Evolutionary conservation across 2,329 filamentous ascomycete species (phyloP).

Genomic region (Botrytis cinerea): DNA sequence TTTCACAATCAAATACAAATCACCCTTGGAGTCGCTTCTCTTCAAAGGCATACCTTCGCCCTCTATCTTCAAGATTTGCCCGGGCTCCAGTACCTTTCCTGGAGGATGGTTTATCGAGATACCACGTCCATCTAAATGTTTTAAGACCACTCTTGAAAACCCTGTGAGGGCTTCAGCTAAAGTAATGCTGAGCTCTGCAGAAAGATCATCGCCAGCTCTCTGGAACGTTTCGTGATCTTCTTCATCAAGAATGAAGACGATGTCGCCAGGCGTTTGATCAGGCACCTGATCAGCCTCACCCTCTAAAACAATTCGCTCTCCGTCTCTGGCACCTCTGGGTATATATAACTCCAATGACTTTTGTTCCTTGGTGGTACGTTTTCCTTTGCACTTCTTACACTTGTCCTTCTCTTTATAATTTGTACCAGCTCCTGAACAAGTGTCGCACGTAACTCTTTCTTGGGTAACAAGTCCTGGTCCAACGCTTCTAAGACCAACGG

Average conservation of each 20-base stretch:
- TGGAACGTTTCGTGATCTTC: slow-evolving; percentile 79
- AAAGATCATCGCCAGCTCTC: slow-evolving; percentile 80
- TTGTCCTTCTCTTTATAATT: slow-evolving; percentile 95
- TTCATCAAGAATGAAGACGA: slow-evolving; percentile 86
- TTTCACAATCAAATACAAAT: slow-evolving; percentile 83
- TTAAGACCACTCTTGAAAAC: slow-evolving; percentile 87
- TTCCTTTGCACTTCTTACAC: slow-evolving; percentile 98
- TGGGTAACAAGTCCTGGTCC: slow-evolving; percentile 85
- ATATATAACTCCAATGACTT: slow-evolving; percentile 98
- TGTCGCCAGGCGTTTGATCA: slow-evolving; percentile 86
- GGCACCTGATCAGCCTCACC: slow-evolving; percentile 94
- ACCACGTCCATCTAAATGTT: slow-evolving; percentile 89
- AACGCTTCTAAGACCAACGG: slow-evolving; percentile 76
- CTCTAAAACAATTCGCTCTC: slow-evolving; percentile 85
- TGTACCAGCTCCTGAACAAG: slow-evolving; percentile 81
- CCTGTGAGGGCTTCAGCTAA: slow-evolving; percentile 83
- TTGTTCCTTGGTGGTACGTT: slow-evolving; percentile 80
- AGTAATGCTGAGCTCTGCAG: slow-evolving; percentile 77
- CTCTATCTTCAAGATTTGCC: slow-evolving; percentile 79
- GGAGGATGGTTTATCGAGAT: slow-evolving; percentile 78
- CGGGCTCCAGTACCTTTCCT: slow-evolving; percentile 80
- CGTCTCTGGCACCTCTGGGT: slow-evolving; percentile 80
- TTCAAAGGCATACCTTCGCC: slow-evolving; percentile 97
- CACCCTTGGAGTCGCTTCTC: slow-evolving; percentile 78
- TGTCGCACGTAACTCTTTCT: slow-evolving; percentile 75